phyloP scores from a whole-genome alignment of 1,284 basidiomycete species.

The Sporisorium iseilematis-ciliati region DNA sequence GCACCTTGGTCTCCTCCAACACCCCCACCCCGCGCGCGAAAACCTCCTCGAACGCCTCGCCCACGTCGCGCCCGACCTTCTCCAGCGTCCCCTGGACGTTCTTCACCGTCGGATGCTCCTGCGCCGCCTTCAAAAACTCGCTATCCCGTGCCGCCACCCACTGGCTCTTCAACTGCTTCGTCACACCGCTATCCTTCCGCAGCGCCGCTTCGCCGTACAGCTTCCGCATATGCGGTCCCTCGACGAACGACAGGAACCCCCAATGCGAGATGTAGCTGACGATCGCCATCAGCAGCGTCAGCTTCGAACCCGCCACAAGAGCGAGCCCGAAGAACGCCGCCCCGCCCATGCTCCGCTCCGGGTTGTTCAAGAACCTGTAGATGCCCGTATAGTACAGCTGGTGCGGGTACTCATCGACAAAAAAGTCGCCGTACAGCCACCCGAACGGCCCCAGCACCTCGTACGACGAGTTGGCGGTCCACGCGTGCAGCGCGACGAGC shows the following conservation, averaged over 20 bases:
- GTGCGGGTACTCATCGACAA: slow-evolving; percentile 88
- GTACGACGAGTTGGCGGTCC: slow-evolving; percentile 89
- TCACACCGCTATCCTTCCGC: slow-evolving; percentile 93
- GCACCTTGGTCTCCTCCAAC: slow-evolving; percentile 88
- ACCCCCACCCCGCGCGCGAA: slow-evolving; percentile 73
- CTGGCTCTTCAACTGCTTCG: slow-evolving; percentile 88
- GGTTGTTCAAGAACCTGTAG: slow-evolving; percentile 91
- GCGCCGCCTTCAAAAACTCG: slow-evolving; percentile 50
- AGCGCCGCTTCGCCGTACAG: slow-evolving; percentile 88
- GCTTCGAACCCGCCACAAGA: slow-evolving; percentile 87
- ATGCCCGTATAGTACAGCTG: slow-evolving; percentile 96
- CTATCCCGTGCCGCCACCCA: slow-evolving; percentile 82
- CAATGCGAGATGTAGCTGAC: slow-evolving; percentile 78
- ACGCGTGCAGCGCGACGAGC: slow-evolving; percentile 87
- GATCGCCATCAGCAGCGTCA: slow-evolving; percentile 86
- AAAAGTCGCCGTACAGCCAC: slow-evolving; percentile 79
- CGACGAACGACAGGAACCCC: slow-evolving; percentile 70
- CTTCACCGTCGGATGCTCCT: slow-evolving; percentile 74
- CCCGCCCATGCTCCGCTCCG: slow-evolving; percentile 88
- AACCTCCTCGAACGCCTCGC: slow-evolving; percentile 90
- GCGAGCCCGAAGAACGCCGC: slow-evolving; percentile 94
- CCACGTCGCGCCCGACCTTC: slow-evolving; percentile 92
- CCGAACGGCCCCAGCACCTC: slow-evolving; percentile 82
- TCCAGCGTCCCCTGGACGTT: slow-evolving; percentile 94
- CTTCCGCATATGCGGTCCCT: slow-evolving; percentile 92